phyloP scores from a whole-genome alignment of 352 stramenopile species.

The Pythium aristosporum region DNA sequence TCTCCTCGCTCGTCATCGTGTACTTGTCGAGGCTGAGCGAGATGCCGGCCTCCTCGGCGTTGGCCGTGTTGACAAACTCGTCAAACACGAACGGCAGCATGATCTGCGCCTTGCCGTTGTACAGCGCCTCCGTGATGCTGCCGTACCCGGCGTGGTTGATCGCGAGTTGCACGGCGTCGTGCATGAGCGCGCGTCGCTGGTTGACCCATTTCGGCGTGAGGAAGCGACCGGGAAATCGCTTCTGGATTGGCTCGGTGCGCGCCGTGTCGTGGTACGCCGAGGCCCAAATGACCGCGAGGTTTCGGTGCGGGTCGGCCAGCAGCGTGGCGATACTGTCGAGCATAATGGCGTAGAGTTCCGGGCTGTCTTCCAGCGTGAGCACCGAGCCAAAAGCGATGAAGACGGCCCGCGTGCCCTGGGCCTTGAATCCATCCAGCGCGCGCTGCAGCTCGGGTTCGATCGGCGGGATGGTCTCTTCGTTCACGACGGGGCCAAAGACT shows the following conservation, averaged over 20 bases:
- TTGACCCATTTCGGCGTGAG: slow-evolving; percentile 27
- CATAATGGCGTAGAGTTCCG: slow-evolving; percentile 26
- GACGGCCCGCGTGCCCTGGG: slow-evolving; percentile 12
- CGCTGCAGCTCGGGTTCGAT: slow-evolving; percentile 25
- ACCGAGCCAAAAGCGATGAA: slow-evolving; percentile 29
- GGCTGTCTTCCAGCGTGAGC: slow-evolving; percentile 26
- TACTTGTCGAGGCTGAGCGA: slow-evolving; percentile 30
- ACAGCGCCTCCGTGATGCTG: slow-evolving; percentile 26
- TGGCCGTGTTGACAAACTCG: slow-evolving; percentile 28
- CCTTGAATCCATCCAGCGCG: slow-evolving; percentile 17
- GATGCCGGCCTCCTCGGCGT: slow-evolving; percentile 23
- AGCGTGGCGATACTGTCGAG: slow-evolving; percentile 16
- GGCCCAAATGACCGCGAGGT: slow-evolving; percentile 26
- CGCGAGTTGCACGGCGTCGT: slow-evolving; percentile 27
- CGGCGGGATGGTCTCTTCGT: slow-evolving; percentile 25
- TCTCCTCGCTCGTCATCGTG: slow-evolving; percentile 28
- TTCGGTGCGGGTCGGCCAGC: slow-evolving; percentile 13
- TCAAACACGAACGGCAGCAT: slow-evolving; percentile 28
- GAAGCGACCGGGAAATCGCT: slow-evolving; percentile 22
- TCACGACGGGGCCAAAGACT: slow-evolving; percentile 26
- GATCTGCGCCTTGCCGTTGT: slow-evolving; percentile 28
- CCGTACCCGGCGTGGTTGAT: slow-evolving; percentile 27
- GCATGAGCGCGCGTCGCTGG: slow-evolving; percentile 27
- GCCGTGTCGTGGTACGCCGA: slow-evolving; percentile 21
- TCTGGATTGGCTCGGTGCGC: slow-evolving; percentile 14